phyloP scores from a whole-genome alignment of 225 moss, liverwort and hornwort genomes.

The Lunularia cruciata region DNA sequence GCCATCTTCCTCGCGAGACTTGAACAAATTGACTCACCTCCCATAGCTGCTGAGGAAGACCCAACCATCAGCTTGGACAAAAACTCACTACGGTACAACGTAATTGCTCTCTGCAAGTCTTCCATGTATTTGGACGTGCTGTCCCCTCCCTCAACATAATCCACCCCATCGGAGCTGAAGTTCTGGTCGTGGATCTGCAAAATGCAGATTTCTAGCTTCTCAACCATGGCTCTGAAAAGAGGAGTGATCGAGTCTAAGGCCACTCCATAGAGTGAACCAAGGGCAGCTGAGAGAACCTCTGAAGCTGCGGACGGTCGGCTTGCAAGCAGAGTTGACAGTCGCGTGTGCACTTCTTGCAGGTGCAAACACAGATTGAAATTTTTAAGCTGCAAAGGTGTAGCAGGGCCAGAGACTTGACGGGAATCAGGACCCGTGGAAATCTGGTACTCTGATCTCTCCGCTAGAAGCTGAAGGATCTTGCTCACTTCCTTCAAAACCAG shows the following conservation, averaged over 20 bases:
- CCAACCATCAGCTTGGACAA: constrained; percentile 82
- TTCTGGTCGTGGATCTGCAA: constrained; percentile 91
- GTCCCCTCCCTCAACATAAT: constrained; percentile 61
- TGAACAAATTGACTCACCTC: constrained; percentile 84
- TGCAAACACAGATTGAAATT: constrained; percentile 85
- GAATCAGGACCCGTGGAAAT: constrained; percentile 79
- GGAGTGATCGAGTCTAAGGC: constrained; percentile 82
- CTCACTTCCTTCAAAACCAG: constrained; percentile 82
- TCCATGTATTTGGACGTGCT: constrained; percentile 93
- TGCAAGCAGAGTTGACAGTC: constrained; percentile 68
- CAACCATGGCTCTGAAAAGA: constrained; percentile 90
- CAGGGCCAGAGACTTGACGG: constrained; percentile 79
- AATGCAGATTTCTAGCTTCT: constrained; percentile 84
- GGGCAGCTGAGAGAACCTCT: constrained; percentile 70
- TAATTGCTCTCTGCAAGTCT: constrained; percentile 74
- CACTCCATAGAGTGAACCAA: constrained; percentile 79
- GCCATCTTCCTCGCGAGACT: constrained; percentile 90
- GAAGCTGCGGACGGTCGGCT: constrained; percentile 65
- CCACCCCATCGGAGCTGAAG: constrained; percentile 66
- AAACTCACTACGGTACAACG: constrained; percentile 83
- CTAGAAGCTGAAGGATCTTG: constrained; percentile 80
- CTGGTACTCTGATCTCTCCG: constrained; percentile 87
- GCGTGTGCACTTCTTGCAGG: constrained; percentile 86
- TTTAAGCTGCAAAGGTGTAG: constrained; percentile 73
- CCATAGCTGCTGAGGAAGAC: constrained; percentile 56